A percentile compares a stretch with the other conserved stretches of the same genome.
phyloP scores from a whole-genome alignment of 495 filamentous ascomycete species.

The Penicillium silybi region DNA sequence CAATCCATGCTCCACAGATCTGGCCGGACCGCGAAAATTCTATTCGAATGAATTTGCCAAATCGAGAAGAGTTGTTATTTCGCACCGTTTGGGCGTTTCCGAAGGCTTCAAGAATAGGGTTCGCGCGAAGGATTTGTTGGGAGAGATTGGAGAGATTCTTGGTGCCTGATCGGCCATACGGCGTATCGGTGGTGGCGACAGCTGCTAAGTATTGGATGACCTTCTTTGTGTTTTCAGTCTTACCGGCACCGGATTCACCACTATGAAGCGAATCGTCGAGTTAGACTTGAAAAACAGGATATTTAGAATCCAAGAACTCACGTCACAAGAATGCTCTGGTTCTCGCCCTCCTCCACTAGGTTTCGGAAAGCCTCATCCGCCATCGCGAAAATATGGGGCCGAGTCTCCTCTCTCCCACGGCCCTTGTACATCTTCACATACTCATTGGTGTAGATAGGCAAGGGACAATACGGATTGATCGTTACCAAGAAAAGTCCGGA shows the following conservation, averaged over 20 bases:
- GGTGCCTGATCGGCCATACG: conserved; percentile 56
- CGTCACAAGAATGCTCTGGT: conserved; percentile 97
- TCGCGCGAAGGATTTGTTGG: conserved; percentile 92
- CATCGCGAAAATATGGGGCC: conserved; percentile 97
- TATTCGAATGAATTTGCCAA: conserved; percentile 98
- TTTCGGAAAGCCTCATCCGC: conserved; percentile 97
- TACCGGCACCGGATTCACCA: conserved; percentile 96
- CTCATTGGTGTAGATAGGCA: conserved; percentile 95
- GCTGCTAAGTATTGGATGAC: conserved; percentile 98
- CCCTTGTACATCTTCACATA: conserved; percentile 97
- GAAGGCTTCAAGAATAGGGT: conserved; percentile 97
- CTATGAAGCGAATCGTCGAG: conserved; percentile 24
- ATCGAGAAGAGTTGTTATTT: conserved; percentile 98
- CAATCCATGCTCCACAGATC: conserved; percentile 93
- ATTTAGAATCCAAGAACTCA: conserved; percentile 27
- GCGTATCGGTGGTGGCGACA: conserved; percentile 79
- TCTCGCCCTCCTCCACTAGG: conserved; percentile 88
- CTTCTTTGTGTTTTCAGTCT: conserved; percentile 99
- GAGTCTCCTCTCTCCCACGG: conserved; percentile 82
- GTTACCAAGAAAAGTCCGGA: conserved; percentile 96
- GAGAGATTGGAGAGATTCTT: conserved; percentile 84
- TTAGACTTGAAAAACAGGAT: background rate
- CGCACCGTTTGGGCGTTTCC: conserved; percentile 97
- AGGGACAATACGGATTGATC: conserved; percentile 91
- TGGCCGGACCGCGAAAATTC: conserved; percentile 88